Base-by-base conservation (phyloP, 208 protist genomes). In the Leishmania mexicana region DNA sequence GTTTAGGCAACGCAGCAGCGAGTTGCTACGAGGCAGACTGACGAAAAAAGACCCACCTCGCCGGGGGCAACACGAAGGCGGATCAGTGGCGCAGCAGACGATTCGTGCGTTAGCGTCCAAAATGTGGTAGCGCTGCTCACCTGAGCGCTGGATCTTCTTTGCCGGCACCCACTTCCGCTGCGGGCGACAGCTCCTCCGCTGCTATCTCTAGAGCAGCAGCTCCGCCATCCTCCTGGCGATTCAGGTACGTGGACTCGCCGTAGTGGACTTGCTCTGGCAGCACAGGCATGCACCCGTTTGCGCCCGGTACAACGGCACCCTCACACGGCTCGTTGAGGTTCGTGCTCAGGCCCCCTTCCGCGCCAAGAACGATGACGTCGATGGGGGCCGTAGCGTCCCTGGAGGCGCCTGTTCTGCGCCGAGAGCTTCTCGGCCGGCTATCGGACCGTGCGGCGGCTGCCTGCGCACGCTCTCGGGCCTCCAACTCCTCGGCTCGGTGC, bases 261-360 rank as follows among this genome's bases (percentile, higher is more conserved):
- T 83, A 83, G 5, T 68, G 74, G 38, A 74, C 80, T 8, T 40
- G 73, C 64, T 65, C 72, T 31, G 74, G 72, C 31, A 54, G 58
- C 47, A 38, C 28, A 17, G 80, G 80, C 47, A 79, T 24, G 2
- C 15, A 10, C 5, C 74, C 80, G 24, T 54, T 57, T 40, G 80
- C 80, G 38, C 78, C 80, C 19, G 80, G 80, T 2, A 83, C 58
- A 0, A 83, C 15, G 21, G 72, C 60, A 0, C 80, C 74, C 19
- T 83, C 80, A 31, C 80, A 79, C 24, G 74, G 80, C 11, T 83
- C 74, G 62, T 45, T 57, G 5, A 51, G 10, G 19, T 45, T 51
- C 38, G 49, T n/a, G 24, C 4, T 35, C 5, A 19, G 6, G 28
- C 28, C 64, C 49, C 24, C 58, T 10, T 79, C 74, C 0, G 74